phyloP scores from a whole-genome alignment of 2,329 filamentous ascomycete species.

The Aphanoascus verrucosus region DNA sequence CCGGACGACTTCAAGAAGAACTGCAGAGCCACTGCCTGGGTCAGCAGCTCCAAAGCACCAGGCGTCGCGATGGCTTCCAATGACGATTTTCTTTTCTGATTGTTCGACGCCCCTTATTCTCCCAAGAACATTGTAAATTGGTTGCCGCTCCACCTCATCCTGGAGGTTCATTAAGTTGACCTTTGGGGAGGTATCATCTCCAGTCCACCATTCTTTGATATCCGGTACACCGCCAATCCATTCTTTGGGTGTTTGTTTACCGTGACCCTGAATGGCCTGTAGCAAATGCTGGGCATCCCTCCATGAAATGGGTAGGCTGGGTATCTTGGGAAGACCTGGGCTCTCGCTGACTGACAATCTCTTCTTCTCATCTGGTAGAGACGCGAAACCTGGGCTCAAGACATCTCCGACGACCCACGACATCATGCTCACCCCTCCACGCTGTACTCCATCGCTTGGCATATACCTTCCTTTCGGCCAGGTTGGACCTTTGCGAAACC shows the following conservation, averaged over 20 bases:
- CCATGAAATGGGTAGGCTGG: constrained; percentile 83
- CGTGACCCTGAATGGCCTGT: constrained; percentile 63
- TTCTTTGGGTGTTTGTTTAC: constrained; percentile 53
- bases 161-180: constrained; percentile 79
- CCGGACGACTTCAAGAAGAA: constrained; percentile 79
- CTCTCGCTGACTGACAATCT: constrained; percentile 61
- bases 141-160: constrained; percentile 69
- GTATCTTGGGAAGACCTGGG: constrained; percentile 66
- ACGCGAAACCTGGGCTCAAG: constrained; percentile 76
- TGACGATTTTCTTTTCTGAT: constrained; percentile 67
- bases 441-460: constrained; percentile 70
- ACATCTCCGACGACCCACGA: constrained; percentile 82
- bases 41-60: constrained; percentile 84
- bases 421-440: constrained; percentile 68
- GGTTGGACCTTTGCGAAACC: constrained; percentile 59
- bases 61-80: constrained; percentile 88
- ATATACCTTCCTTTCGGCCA: constrained; percentile 71
- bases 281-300: constrained; percentile 74
- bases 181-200: constrained; percentile 60
- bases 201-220: constrained; percentile 73
- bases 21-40: constrained; percentile 76
- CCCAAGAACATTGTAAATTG: constrained; percentile 86
- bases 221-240: constrained; percentile 73
- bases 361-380: constrained; percentile 40
- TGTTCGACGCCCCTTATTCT: constrained; percentile 77